Base-by-base conservation (phyloP, 2,329 filamentous ascomycete genomes). In the Elsinoe necatrix region DNA sequence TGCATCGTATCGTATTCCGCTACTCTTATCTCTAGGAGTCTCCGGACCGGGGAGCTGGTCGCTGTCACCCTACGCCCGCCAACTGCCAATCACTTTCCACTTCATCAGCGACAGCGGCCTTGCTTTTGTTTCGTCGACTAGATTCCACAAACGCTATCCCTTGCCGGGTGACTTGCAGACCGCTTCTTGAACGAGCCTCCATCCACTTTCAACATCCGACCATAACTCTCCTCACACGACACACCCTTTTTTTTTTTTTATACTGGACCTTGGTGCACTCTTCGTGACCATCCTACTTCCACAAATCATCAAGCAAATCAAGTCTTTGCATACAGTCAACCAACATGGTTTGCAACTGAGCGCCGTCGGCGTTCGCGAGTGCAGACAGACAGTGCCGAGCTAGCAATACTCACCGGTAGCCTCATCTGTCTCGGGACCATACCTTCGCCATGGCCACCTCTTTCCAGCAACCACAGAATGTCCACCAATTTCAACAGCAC, bases 381-480 rank as follows among this genome's bases (percentile, higher is more conserved):
- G 54, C 42, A 35, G 41, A 56, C 41, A 37, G 39, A n/a, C n/a
- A 12, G 12, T 23, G 25, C 42, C 37, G 16, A 54, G 27, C 39
- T 34, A 51, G 31, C 21, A 52, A 12, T 12, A 3, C 16, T 57
- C 55, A 35, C 43, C 55, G 14, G 4, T 4, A 23, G 16, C 34
- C 34, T 57, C 34, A 25, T 39, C 48, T 57, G 45, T 42, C 41
- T 50, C 34, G 4, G 35, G 6, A 43, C 50, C 59, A 58, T 55
- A 56, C 41, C 47, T 45, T 48, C 57, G 57, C 48, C 9, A 61
- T 61, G 60, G 60, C 60, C 39, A 56, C 58, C 48, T 58, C 59
- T 14, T 58, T 61, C 23, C 60, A 59, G 47, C 60, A 61, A 34
- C 59, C 59, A 48, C 56, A 59, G 52, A 54, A 57, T 29, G 21